Percentiles rank a stretch among this genome's conserved stretches.
These are phyloP conservation scores for Hordeum pubiflorum DNA, from an alignment of 202 grass and related monocot genomes.

Conservation along the genomic window DNA sequence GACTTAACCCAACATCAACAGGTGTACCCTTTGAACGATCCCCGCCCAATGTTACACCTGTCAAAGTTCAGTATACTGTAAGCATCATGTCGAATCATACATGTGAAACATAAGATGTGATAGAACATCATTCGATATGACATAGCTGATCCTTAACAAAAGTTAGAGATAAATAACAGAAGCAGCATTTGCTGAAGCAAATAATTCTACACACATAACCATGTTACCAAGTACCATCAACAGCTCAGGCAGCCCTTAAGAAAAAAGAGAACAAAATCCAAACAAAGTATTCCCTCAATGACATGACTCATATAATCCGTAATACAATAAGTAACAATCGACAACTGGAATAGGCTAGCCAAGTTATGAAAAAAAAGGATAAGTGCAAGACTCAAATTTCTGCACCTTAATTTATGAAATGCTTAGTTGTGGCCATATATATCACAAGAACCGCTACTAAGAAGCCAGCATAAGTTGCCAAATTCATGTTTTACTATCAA, in stretches of 20 bases:
- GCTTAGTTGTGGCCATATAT: neutral
- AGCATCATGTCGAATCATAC: slow-evolving; percentile 25
- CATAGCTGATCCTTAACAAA: neutral
- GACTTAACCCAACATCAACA: slow-evolving; percentile 94
- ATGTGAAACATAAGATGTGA: neutral
- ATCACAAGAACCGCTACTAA: neutral
- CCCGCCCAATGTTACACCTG: slow-evolving; percentile 79
- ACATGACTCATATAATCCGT: neutral
- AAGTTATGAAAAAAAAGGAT: neutral
- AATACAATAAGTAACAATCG: neutral
- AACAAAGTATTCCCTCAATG: neutral
- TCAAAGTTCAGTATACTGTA: slow-evolving; percentile 27
- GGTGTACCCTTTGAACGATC: slow-evolving; percentile 59
- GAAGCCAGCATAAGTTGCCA: neutral
- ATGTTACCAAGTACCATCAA: neutral
- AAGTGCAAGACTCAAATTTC: neutral
- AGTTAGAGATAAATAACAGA: neutral
- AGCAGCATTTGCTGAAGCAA: neutral
- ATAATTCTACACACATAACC: neutral
- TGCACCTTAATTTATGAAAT: neutral
- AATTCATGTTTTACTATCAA: neutral
- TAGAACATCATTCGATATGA: neutral
- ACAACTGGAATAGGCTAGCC: neutral
- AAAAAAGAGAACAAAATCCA: neutral
- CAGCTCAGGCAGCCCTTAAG: neutral